Percentiles rank a stretch among this genome's conserved stretches.
Conservation (phyloP, 164 flowering plant genomes). For the Vitis rupestris region DNA sequence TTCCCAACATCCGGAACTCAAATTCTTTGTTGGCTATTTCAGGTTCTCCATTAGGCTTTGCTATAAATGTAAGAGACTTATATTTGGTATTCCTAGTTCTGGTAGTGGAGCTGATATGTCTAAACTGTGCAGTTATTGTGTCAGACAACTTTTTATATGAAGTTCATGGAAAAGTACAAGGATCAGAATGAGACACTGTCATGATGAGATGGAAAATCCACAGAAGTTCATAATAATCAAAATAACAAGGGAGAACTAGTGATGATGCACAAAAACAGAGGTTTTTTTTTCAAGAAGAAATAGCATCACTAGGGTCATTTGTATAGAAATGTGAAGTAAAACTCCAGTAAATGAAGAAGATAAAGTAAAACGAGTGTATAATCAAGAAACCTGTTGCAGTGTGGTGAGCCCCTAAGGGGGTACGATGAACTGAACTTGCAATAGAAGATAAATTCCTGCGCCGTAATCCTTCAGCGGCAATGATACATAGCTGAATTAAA, state of each 20-base stretch:
- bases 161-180: too few species aligned
- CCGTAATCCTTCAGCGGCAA: constrained; percentile 84
- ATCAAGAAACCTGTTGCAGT: constrained; percentile 50
- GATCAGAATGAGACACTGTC: too few species aligned
- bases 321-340: constrained; percentile 1
- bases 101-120: too few species aligned
- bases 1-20: too few species aligned
- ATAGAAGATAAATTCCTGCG: constrained; percentile 81
- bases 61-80: too few species aligned
- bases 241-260: not conserved
- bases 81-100: too few species aligned
- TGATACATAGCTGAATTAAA: constrained; percentile 84
- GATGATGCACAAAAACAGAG: not conserved
- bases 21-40: too few species aligned
- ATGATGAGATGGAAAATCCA: too few species aligned
- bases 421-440: constrained; percentile 71
- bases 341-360: not conserved
- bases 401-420: constrained; percentile 55
- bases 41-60: too few species aligned
- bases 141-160: too few species aligned
- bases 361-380: not conserved
- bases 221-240: not conserved
- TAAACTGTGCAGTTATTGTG: too few species aligned
- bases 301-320: not conserved
- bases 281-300: not conserved